phyloP scores from a whole-genome alignment of 352 stramenopile genomes.

The Phytophthora europaea region DNA sequence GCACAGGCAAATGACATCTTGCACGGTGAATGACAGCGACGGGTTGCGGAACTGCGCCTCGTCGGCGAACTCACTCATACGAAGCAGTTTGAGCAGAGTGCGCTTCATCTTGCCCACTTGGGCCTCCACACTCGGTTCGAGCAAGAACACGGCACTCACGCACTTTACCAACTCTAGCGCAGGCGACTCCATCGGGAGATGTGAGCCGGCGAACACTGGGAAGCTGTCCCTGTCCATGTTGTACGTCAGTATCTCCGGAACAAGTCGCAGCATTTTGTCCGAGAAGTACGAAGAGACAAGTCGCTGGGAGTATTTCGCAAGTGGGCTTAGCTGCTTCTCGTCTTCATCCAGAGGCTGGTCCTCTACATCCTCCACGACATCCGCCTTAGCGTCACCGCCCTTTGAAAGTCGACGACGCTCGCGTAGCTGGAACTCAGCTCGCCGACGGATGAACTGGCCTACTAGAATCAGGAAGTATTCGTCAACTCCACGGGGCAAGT shows the following conservation, averaged over 20 bases:
- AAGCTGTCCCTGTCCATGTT: conserved; percentile 79
- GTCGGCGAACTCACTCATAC: conserved; percentile 78
- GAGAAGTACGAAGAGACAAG: conserved; percentile 80
- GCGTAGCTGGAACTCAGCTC: conserved; percentile 66
- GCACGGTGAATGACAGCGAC: conserved; percentile 95
- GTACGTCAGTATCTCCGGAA: conserved; percentile 81
- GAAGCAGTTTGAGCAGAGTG: conserved; percentile 90
- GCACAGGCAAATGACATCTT: conserved; percentile 97
- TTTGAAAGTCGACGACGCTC: conserved; percentile 34
- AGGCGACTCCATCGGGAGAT: conserved; percentile 86
- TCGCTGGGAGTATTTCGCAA: conserved; percentile 79
- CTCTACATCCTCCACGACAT: conserved; percentile 30
- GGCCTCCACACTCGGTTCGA: conserved; percentile 93
- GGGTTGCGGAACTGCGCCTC: conserved; percentile 95
- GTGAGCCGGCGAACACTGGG: conserved; percentile 85
- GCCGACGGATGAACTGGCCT: conserved; percentile 87
- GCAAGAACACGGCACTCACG: conserved; percentile 92
- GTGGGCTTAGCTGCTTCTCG: conserved; percentile 57
- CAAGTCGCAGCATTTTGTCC: conserved; percentile 80
- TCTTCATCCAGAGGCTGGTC: conserved; percentile 59
- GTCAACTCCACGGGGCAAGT: conserved; percentile 84
- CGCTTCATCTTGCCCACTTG: conserved; percentile 94
- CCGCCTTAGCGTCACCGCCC: conserved; percentile 22
- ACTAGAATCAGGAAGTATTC: conserved; percentile 93
- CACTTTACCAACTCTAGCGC: conserved; percentile 99